Evolutionary conservation across 108 stramenopile genomes (phyloP), one percentile per base, ranked within the genome.

Genomic region (Cyclotella baltica): DNA sequence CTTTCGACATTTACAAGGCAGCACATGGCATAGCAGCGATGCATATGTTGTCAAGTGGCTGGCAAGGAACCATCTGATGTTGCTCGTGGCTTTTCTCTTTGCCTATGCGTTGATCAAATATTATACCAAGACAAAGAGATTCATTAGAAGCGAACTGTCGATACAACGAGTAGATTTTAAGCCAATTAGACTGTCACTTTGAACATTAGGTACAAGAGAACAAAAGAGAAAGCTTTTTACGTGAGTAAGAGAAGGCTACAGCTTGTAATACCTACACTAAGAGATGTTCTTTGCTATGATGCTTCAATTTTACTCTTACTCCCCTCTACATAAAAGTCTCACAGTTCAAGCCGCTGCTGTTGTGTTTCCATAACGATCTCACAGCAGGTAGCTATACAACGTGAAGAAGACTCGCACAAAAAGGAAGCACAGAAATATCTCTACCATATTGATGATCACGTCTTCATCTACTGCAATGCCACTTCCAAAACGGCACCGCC

Each of bases 1-100:
- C 75, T 76, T 76, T 68, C 40, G 22, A 16, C 75, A 76, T 47
- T 76, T 76, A 19, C 48, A 19, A n/a, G 75, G 75, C 23, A 62
- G 67, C 27, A 76, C 75, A 15, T 76, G 75, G 75, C 67, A 68
- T 35, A 35, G 47, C 31, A 25, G 23, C 25, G 75, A 76, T 53
- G 73, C 62, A 0, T 20, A 25, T 10, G 29, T 53, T 16, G 37
- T 37, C 33, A 46, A 62, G 50, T 76, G 66, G 75, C 29, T 76
- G 61, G 9, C 48, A 0, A 6, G 31, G n/a, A 37, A 75, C 29
- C 2, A 1, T 15, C 67, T 63, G 64, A 8, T 15, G 8, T 23
- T 37, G 10, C 46, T 74, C 19, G 43, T 22, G 22, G 29, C 43
- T 61, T 20, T 38, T 6, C 3, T 38, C 63, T 30, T 22, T 23